Conservation (phyloP, 495 filamentous ascomycete species). For the Xylaria intraflava region DNA sequence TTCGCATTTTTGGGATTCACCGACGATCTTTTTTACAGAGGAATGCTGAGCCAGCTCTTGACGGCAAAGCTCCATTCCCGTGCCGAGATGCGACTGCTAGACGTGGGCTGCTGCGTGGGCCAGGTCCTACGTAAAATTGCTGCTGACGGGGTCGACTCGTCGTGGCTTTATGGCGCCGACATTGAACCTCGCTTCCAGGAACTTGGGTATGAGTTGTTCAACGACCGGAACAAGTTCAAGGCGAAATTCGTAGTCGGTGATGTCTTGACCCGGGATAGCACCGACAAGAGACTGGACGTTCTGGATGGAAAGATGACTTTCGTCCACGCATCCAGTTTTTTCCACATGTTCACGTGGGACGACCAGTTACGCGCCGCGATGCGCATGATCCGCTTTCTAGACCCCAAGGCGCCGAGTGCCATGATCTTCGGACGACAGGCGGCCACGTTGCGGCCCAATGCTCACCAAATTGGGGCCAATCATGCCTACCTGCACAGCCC, state of each 20-base stretch:
- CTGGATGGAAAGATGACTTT: slow-evolving; percentile 32
- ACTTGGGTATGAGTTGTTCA: slow-evolving; percentile 36
- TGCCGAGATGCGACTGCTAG: slow-evolving; percentile 21
- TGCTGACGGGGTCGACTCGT: slow-evolving; percentile 34
- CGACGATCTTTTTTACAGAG: slow-evolving; percentile 25
- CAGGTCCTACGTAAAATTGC: slow-evolving; percentile 42
- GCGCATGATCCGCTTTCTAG: slow-evolving; percentile 32
- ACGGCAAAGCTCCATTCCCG: slow-evolving; percentile 25
- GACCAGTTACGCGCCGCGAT: slow-evolving; percentile 29
- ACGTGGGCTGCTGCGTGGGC: slow-evolving; percentile 46
- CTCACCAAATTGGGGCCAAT: slow-evolving; percentile 17
- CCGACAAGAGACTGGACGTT: slow-evolving; percentile 11
- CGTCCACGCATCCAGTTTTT: slow-evolving; percentile 39
- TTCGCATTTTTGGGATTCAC: slow-evolving; percentile 43
- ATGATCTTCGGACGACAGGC: slow-evolving; percentile 41
- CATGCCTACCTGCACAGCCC: slow-evolving; percentile 38
- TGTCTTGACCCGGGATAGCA: slow-evolving; percentile 16
- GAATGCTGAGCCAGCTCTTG: slow-evolving; percentile 37
- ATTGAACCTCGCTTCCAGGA: slow-evolving; percentile 37
- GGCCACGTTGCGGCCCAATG: slow-evolving; percentile 24
- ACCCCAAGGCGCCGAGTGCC: slow-evolving; percentile 25
- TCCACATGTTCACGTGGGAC: slow-evolving; percentile 40
- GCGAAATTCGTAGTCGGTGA: slow-evolving; percentile 30
- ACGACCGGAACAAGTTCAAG: slow-evolving; percentile 22
- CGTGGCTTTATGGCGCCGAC: slow-evolving; percentile 37